Base-by-base conservation (phyloP, 2,329 filamentous ascomycete species). In the Phialocephala subalpina region DNA sequence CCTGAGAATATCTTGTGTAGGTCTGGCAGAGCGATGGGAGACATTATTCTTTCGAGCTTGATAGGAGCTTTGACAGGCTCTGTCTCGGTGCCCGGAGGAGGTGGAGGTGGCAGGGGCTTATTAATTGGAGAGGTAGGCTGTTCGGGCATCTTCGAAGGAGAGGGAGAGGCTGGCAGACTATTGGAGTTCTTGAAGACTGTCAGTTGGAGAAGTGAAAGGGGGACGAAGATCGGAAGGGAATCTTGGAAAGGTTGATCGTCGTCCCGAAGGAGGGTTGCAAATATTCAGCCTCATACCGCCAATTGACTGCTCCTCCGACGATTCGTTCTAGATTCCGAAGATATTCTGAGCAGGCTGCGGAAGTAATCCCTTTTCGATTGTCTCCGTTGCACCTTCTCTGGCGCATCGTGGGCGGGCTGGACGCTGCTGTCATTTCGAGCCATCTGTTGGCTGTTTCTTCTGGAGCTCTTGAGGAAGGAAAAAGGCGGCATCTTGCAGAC, bases 1-100 rank as follows among this genome's bases (percentile, higher is more conserved):
- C 90, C 90, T 29, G 90, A 91, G 81, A 92, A 93, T 73, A 92
- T 84, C 77, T 88, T 87, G 78, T 90, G 87, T 60, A 92, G 80
- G 70, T 91, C 87, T 47, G 82, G 80, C 55, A 87, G 83, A 72
- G 79, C 84, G 65, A 91, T 80, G 58, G 83, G 84, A 53, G 86
- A 81, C 83, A 89, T 89, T 78, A 87, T 89, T 75, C 83, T 82
- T 67, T 83, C 80, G 45, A 88, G 78, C 73, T 82, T 86, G 67
- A 87, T 75, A 49, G 79, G 76, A 58, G 76, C 76, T 52, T 73
- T 76, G 64, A 78, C 77, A 70, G 79, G 76, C 67, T 38, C 58
- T 25, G 38, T 77, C 63, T 79, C 79, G 47, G 79, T 77, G 9
- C 64, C 63, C 25, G 69, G 66, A 45, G 64, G 60, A 68, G 86